Evolutionary conservation across 257 asterid species (phyloP).

Genomic region (Capsicum baccatum): DNA sequence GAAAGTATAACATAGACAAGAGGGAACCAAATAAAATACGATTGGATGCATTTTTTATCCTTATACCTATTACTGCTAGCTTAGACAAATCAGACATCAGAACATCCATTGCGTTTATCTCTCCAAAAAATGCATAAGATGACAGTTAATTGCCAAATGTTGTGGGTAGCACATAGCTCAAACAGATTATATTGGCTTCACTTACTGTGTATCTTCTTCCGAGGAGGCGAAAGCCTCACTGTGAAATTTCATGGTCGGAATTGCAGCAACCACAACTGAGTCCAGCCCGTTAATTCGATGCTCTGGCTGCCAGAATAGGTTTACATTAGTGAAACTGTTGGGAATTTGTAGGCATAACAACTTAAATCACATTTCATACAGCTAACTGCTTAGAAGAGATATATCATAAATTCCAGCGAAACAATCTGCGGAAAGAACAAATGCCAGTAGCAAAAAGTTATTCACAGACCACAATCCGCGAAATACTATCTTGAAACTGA

Average conservation of each 20-base stretch:
- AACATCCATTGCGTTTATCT: neutral
- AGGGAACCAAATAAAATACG: neutral
- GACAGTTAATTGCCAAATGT: slow-evolving; percentile 27
- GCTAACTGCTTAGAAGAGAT: slow-evolving; percentile 1
- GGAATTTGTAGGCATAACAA: neutral
- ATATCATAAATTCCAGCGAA: neutral
- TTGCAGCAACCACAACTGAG: slow-evolving; percentile 79
- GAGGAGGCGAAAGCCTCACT: slow-evolving; percentile 70
- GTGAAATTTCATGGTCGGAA: slow-evolving; percentile 79
- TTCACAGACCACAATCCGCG: neutral
- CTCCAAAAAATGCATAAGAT: neutral
- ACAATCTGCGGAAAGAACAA: neutral
- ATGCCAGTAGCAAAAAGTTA: neutral
- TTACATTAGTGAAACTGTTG: slow-evolving; percentile 11
- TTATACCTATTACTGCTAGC: neutral
- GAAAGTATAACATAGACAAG: neutral
- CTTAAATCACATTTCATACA: neutral
- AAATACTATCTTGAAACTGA: neutral
- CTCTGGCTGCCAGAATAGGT: slow-evolving; percentile 62
- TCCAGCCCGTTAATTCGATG: slow-evolving; percentile 67
- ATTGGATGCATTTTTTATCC: neutral
- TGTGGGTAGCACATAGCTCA: neutral
- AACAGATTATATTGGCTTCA: slow-evolving; percentile 27
- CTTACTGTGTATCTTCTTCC: slow-evolving; percentile 89
- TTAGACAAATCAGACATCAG: neutral